phyloP scores from a whole-genome alignment of 2,329 filamentous ascomycete species.

The Phaeosphaeria sp. region DNA sequence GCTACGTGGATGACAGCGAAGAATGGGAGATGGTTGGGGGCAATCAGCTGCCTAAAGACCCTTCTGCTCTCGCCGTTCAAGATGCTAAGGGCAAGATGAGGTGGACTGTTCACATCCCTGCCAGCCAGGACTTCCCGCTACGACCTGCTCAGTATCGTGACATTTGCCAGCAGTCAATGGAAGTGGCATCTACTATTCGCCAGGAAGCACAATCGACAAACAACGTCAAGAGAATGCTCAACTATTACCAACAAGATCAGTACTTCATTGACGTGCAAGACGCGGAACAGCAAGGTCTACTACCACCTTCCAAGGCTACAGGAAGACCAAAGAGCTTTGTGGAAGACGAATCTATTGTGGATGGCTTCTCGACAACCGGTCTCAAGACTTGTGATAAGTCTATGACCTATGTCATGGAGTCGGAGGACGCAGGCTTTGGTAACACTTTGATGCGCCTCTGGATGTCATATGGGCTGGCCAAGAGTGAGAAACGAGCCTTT shows the following conservation, averaged over 20 bases:
- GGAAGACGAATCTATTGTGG: conserved; percentile 43
- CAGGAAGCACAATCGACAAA: conserved; percentile 37
- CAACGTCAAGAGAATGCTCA: conserved; percentile 43
- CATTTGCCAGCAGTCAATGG: conserved; percentile 71
- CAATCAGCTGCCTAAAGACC: conserved; percentile 71
- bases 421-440: conserved; percentile 76
- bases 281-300: conserved; percentile 68
- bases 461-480: conserved; percentile 81
- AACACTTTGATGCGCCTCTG: conserved; percentile 79
- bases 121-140: conserved; percentile 70
- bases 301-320: conserved; percentile 56
- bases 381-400: conserved; percentile 69
- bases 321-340: conserved; percentile 47
- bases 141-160: conserved; percentile 69
- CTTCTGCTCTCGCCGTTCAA: conserved; percentile 73
- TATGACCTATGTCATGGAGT: conserved; percentile 80
- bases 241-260: conserved; percentile 68
- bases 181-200: conserved; percentile 64
- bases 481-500: conserved; percentile 75
- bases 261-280: conserved; percentile 78
- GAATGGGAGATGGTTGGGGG: conserved; percentile 72
- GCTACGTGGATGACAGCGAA: conserved; percentile 38
- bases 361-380: conserved; percentile 35
- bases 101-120: conserved; percentile 84
- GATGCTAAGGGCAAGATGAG: conserved; percentile 69